Percentiles rank a stretch among this genome's conserved stretches.
Evolutionary conservation across 371 early-diverging fungal genomes (phyloP).

Genomic region (Mortierella sp.): DNA sequence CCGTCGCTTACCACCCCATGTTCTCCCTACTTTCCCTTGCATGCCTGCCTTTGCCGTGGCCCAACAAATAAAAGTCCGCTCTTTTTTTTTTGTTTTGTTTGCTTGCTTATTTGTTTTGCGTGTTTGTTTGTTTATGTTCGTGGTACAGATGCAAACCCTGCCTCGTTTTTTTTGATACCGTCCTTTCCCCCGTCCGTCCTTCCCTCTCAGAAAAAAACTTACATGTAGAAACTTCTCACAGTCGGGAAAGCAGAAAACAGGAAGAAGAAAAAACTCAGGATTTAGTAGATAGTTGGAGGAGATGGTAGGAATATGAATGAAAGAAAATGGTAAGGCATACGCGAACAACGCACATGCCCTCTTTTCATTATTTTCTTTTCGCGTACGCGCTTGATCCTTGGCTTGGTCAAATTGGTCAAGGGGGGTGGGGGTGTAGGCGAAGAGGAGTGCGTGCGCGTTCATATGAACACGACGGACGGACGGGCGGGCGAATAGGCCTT

Average conservation of each 20-base stretch:
- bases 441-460: constrained; percentile 11
- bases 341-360: neutral
- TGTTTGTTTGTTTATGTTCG: neutral
- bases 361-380: neutral
- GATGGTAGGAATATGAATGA: neutral
- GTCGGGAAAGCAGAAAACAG: neutral
- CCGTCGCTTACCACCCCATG: too few species aligned
- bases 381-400: neutral
- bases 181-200: too few species aligned
- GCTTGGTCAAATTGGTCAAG: neutral
- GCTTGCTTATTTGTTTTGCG: neutral
- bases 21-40: neutral
- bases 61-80: neutral
- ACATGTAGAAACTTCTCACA: too few species aligned
- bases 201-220: too few species aligned
- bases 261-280: neutral
- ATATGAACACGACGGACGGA: constrained; percentile 1
- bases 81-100: neutral
- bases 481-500: neutral
- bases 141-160: constrained; percentile 4
- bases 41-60: neutral
- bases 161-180: neutral
- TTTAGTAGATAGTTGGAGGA: neutral
- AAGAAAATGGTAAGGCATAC: neutral
- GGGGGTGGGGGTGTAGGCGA: neutral